phyloP scores from a whole-genome alignment of 768 basidiomycete species.

The Sporobolomyces pararoseus region DNA sequence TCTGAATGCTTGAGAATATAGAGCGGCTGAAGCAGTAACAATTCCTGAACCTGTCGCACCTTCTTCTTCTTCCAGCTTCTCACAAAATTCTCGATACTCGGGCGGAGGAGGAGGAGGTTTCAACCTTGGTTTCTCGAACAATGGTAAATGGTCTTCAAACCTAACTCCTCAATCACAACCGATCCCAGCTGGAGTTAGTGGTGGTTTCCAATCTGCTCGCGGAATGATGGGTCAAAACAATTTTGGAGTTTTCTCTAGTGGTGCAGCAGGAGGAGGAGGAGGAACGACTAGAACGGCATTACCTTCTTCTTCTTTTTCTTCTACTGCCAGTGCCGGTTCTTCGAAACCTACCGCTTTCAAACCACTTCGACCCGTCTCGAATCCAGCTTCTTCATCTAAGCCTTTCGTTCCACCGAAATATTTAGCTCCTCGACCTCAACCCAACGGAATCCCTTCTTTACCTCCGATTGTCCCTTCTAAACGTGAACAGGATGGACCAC shows the following conservation, averaged over 20 bases:
- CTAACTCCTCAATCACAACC: conserved; percentile 6
- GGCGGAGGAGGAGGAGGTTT: conserved; percentile 10
- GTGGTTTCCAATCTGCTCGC: conserved; percentile 28
- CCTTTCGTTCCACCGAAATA: neutral
- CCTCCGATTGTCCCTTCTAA: neutral
- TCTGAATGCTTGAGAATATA: neutral
- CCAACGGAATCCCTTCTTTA: neutral
- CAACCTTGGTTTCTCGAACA: neutral
- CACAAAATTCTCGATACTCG: conserved; percentile 2
- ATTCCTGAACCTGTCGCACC: neutral
- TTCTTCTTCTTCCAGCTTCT: neutral
- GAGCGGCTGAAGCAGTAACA: neutral
- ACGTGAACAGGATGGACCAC: conserved; percentile 9
- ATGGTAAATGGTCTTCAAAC: neutral
- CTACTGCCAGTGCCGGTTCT: neutral
- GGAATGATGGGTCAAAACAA: conserved; percentile 10
- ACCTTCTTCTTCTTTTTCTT: too few species aligned
- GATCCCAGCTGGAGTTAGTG: conserved; percentile 17
- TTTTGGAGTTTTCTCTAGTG: neutral
- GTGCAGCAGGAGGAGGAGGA: too few species aligned
- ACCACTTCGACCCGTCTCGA: conserved; percentile 2
- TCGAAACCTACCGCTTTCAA: neutral
- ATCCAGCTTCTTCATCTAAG: neutral
- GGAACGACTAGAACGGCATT: too few species aligned
- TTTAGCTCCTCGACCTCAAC: neutral